A percentile compares a stretch with the other conserved stretches of the same genome.
Conservation (phyloP, 352 stramenopile genomes). For the Globisporangium perplexum region DNA sequence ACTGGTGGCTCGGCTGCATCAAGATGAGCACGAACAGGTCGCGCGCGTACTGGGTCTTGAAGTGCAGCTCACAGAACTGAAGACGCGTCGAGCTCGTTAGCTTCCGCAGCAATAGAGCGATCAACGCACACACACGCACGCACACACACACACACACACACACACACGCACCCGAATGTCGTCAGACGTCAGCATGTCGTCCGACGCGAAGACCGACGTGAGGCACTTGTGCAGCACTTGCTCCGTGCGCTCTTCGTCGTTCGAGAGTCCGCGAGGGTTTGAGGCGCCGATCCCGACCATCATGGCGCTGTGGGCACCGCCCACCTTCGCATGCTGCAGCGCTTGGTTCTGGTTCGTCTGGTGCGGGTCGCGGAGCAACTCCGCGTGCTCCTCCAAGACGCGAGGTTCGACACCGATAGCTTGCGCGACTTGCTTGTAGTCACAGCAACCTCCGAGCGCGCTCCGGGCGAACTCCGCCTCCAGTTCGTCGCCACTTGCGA, state of each 20-base stretch:
- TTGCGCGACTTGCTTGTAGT: conserved; percentile 22
- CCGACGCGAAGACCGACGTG: conserved; percentile 77
- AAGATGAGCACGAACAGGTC: conserved; percentile 82
- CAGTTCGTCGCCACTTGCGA: conserved; percentile 15
- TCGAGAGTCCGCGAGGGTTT: conserved; percentile 36
- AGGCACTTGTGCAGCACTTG: conserved; percentile 80
- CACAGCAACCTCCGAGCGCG: conserved; percentile 5
- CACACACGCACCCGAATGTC: conserved; percentile 41
- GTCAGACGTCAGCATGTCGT: conserved; percentile 47
- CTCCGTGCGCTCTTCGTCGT: conserved; percentile 70
- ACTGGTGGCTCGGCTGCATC: conserved; percentile 81
- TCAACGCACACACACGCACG: background rate
- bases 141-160: background rate
- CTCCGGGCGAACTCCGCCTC: conserved; percentile 10
- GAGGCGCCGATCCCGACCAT: background rate
- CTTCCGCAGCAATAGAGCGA: background rate
- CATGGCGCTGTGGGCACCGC: background rate
- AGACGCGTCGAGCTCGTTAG: background rate
- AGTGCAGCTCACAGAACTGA: conserved; percentile 50
- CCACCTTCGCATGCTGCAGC: conserved; percentile 14
- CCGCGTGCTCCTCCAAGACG: conserved; percentile 28
- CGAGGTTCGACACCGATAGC: conserved; percentile 30
- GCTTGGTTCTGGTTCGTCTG: conserved; percentile 34
- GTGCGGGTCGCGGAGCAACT: conserved; percentile 33
- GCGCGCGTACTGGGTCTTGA: conserved; percentile 65